Evolutionary conservation across 345 rosid species (phyloP).

Genomic region (Melaleuca quinquenervia): DNA sequence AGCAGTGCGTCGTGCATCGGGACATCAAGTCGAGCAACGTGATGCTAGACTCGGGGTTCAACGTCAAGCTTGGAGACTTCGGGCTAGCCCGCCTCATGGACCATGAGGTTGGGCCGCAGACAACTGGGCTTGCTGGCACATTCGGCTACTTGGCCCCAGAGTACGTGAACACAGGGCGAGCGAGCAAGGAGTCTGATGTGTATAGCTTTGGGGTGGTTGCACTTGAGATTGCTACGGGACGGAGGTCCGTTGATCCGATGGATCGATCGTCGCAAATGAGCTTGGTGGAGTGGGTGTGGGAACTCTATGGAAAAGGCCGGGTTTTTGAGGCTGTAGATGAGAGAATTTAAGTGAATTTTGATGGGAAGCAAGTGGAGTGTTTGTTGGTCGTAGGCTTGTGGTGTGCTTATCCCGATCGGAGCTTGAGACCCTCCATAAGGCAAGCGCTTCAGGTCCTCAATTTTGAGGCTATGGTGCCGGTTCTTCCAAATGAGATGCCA

Average conservation of each 20-base stretch:
- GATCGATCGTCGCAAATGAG: background rate
- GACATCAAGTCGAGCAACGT: conserved; percentile 27
- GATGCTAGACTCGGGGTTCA: conserved; percentile 10
- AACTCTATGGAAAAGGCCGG: background rate
- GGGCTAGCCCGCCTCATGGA: conserved; percentile 30
- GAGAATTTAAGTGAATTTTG: background rate
- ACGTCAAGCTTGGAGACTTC: conserved; percentile 25
- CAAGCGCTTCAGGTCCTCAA: conserved; percentile 8
- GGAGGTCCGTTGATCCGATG: background rate
- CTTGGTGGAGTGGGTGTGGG: conserved; percentile 17
- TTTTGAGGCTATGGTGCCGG: conserved; percentile 1
- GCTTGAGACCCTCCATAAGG: conserved; percentile 9
- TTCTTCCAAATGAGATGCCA: conserved; percentile 3
- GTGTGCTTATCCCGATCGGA: conserved; percentile 9
- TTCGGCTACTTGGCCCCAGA: conserved; percentile 20
- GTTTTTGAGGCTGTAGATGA: conserved; percentile 4
- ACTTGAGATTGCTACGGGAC: conserved; percentile 18
- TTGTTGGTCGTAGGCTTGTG: conserved; percentile 10
- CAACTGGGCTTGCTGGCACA: conserved; percentile 13
- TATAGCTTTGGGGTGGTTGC: conserved; percentile 20
- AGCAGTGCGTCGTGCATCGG: conserved; percentile 16
- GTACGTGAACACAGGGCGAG: background rate
- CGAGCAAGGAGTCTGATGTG: conserved; percentile 13
- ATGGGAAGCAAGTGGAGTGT: conserved; percentile 1
- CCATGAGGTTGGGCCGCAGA: conserved; percentile 8